Conservation (phyloP, 371 early-diverging fungal species). For the Apophysomyces trapeziformis region DNA sequence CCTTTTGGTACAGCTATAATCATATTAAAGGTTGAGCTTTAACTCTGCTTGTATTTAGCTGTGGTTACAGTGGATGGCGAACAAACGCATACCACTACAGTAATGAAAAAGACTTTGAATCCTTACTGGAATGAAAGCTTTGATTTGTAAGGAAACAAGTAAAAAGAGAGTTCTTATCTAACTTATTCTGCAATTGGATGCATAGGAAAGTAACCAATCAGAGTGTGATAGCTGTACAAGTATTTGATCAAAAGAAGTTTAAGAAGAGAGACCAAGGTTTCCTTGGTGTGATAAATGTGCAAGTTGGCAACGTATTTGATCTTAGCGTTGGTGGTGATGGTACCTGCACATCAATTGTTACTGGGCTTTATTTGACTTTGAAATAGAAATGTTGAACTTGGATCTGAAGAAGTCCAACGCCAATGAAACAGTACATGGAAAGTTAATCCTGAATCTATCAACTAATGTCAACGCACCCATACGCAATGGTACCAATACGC, state of each 20-base stretch:
- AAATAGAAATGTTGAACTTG: conserved; percentile 81
- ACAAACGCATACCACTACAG: conserved; percentile 81
- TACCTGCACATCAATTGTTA: conserved; percentile 27
- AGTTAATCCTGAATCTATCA: conserved; percentile 74
- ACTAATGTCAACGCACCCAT: conserved; percentile 59
- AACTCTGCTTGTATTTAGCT: conserved; percentile 42
- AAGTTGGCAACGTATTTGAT: conserved; percentile 82
- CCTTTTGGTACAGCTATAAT: conserved; percentile 66
- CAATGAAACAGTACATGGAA: conserved; percentile 84
- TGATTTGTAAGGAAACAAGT: conserved; percentile 54
- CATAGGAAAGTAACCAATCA: conserved; percentile 70
- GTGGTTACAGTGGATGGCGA: conserved; percentile 89
- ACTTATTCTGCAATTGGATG: background rate
- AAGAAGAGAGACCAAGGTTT: conserved; percentile 95
- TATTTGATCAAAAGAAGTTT: conserved; percentile 96
- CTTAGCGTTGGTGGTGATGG: conserved; percentile 71
- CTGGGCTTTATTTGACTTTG: background rate
- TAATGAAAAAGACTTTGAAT: conserved; percentile 76
- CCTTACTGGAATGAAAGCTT: conserved; percentile 86
- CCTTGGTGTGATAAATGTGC: conserved; percentile 91
- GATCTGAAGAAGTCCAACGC: conserved; percentile 84
- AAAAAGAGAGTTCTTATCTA: background rate
- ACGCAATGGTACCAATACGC: conserved; percentile 47
- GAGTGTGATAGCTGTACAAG: conserved; percentile 89
- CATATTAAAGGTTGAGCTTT: conserved; percentile 4